A percentile compares a stretch with the other conserved stretches of the same genome.
Conservation (phyloP, 129 eudicot genomes). For the Scalesia atractyloides region DNA sequence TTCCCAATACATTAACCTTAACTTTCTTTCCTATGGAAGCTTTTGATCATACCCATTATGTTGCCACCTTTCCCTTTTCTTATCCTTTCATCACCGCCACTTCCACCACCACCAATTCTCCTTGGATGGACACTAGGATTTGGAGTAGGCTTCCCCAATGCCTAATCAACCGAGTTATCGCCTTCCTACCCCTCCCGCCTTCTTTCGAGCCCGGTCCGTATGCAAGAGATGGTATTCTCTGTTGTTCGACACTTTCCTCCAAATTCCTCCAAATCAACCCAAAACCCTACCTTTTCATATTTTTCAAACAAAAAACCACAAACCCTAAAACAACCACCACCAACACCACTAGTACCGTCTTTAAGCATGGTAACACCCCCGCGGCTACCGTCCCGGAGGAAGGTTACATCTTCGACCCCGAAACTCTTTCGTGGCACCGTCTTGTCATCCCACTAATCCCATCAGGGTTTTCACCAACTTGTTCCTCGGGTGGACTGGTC, state of each 20-base stretch:
- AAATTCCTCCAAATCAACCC: conserved; percentile 75
- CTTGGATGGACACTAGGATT: conserved; percentile 83
- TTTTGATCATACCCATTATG: conserved; percentile 48
- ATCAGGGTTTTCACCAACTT: conserved; percentile 60
- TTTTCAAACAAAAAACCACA: conserved; percentile 62
- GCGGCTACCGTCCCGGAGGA: conserved; percentile 27
- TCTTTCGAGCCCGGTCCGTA: conserved; percentile 77
- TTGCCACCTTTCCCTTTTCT: conserved; percentile 48
- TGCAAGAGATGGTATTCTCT: conserved; percentile 90
- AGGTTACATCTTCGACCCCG: conserved; percentile 74
- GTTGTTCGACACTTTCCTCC: conserved; percentile 57
- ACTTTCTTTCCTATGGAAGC: conserved; percentile 67
- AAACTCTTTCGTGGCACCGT: conserved; percentile 63
- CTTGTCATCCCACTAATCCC: conserved; percentile 68
- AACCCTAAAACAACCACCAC: conserved; percentile 37
- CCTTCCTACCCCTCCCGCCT: conserved; percentile 87
- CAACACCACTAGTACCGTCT: conserved; percentile 12
- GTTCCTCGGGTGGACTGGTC: conserved; percentile 78
- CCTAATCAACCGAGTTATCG: conserved; percentile 72
- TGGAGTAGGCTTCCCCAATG: conserved; percentile 84
- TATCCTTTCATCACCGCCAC: conserved; percentile 25
- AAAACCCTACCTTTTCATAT: conserved; percentile 62
- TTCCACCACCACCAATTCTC: conserved; percentile 30
- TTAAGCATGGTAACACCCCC: background rate
- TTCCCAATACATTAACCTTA: conserved; percentile 33